These are phyloP conservation scores for Lipomyces yarrowii DNA, from an alignment of 1,139 yeast species.

Conservation along the genomic window DNA sequence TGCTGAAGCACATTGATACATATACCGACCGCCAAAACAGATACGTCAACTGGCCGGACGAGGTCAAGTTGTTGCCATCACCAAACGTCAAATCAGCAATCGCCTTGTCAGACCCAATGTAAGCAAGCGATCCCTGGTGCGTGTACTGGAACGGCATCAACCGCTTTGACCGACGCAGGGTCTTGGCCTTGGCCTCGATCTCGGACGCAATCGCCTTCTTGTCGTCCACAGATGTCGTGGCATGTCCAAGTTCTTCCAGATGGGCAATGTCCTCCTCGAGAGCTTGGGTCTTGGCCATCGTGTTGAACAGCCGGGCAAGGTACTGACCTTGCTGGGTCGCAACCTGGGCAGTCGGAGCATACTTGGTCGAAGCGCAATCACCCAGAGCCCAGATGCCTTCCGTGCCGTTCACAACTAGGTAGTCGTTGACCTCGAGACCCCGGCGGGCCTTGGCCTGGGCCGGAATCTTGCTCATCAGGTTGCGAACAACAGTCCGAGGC, in stretches of 20 bases:
- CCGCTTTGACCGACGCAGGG: conserved; percentile 63
- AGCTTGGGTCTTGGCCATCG: conserved; percentile 67
- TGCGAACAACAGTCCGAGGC: conserved; percentile 73
- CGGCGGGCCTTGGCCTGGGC: conserved; percentile 88
- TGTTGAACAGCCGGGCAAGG: conserved; percentile 71
- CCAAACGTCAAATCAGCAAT: conserved; percentile 86
- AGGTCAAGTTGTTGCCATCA: conserved; percentile 75
- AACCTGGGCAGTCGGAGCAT: conserved; percentile 96
- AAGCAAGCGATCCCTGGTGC: conserved; percentile 65
- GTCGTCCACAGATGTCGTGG: conserved; percentile 41
- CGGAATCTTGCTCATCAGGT: conserved; percentile 68
- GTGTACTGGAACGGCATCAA: conserved; percentile 66
- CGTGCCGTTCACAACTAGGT: conserved; percentile 80
- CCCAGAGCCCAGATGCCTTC: conserved; percentile 86
- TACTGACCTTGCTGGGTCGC: conserved; percentile 93
- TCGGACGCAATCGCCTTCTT: conserved; percentile 42
- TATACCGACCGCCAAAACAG: conserved; percentile 95
- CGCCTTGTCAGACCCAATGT: conserved; percentile 84
- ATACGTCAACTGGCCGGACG: conserved; percentile 86
- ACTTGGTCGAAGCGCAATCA: conserved; percentile 88
- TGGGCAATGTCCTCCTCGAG: conserved; percentile 51
- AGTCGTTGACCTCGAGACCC: conserved; percentile 84
- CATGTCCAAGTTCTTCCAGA: conserved; percentile 47
- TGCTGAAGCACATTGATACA: conserved; percentile 87
- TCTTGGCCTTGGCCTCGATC: conserved; percentile 46